These are phyloP conservation scores for Penicillium canariense DNA, from an alignment of 495 filamentous ascomycete species.

Conservation along the genomic window DNA sequence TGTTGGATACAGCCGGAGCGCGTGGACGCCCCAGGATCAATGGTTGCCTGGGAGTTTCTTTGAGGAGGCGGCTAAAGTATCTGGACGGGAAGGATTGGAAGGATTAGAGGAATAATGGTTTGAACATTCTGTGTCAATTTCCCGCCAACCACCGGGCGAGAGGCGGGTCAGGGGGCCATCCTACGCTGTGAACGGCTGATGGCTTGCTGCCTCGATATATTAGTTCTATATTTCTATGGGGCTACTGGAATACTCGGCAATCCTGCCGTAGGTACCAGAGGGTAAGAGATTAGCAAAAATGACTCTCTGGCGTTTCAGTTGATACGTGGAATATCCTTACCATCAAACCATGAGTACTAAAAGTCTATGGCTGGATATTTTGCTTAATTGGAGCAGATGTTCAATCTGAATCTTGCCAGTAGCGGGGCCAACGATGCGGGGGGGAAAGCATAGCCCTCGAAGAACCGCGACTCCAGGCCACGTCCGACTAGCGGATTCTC, in stretches of 20 bases:
- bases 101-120: not conserved
- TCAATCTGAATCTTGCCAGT: too few species aligned
- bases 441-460: not conserved
- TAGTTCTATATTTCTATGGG: not conserved
- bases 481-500: not conserved
- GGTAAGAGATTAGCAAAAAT: too few species aligned
- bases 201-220: constrained; percentile 1
- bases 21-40: not conserved
- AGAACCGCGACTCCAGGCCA: not conserved
- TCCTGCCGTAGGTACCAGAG: not conserved
- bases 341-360: too few species aligned
- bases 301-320: not conserved
- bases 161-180: not conserved
- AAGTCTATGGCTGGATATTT: not conserved
- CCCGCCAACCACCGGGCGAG: not conserved
- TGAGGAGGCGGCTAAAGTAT: not conserved
- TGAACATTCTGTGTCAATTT: not conserved
- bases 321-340: not conserved
- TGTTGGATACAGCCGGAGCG: not conserved
- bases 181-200: not conserved
- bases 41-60: constrained; percentile 1
- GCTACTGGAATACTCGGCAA: not conserved
- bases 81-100: not conserved
- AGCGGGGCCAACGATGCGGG: constrained; percentile 1
- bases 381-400: too few species aligned